Base-by-base conservation (phyloP, 176 grass and related monocot species). In the Lolium rigidum region DNA sequence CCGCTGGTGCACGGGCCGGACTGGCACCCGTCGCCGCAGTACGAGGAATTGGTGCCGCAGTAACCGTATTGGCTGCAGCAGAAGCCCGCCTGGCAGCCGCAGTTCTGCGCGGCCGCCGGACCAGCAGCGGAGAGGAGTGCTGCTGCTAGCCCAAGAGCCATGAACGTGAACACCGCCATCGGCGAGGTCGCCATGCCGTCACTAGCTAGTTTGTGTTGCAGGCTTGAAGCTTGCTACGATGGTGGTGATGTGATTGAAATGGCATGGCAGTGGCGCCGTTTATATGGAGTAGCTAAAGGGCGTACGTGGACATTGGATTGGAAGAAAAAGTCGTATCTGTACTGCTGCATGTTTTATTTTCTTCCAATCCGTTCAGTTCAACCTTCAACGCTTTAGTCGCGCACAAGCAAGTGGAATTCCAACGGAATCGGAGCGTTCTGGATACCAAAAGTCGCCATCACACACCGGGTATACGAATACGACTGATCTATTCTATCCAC, bases 11-110 rank as follows among this genome's bases (percentile, higher is more conserved):
- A 24, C 5, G 20, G 9, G 9, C 48, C 22, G 7, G 39, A 2
- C 38, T 63, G 87, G 90, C 70, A 84, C 83, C 0, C n/a, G 0
- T 13, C 4, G 48, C 90, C 90, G 6, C 86, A 88, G 73, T 92
- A 88, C 7, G 82, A 35, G 1, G 31, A 35, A 35, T 35, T 35
- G 31, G 31, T 35, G 31, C 31, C 31, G 31, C 31, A 35, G 31
- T 35, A 35, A 35, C 31, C 31, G 31, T 35, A 35, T 3, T 35
- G 31, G 31, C 31, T 35, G 31, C 90, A 92, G 86, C 90, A 92
- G 4, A n/a, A 52, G 83, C 10, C 25, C 10, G 64, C 0, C 62
- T 69, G 57, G 73, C 90, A 92, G 31, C 31, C 31, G 2, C 31
- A 35, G 31, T 35, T 35, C 31, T 35, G 31, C 31, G 31, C 31